phyloP scores from a whole-genome alignment of 2,329 filamentous ascomycete species.

The Lasiodiplodia theobromae region DNA sequence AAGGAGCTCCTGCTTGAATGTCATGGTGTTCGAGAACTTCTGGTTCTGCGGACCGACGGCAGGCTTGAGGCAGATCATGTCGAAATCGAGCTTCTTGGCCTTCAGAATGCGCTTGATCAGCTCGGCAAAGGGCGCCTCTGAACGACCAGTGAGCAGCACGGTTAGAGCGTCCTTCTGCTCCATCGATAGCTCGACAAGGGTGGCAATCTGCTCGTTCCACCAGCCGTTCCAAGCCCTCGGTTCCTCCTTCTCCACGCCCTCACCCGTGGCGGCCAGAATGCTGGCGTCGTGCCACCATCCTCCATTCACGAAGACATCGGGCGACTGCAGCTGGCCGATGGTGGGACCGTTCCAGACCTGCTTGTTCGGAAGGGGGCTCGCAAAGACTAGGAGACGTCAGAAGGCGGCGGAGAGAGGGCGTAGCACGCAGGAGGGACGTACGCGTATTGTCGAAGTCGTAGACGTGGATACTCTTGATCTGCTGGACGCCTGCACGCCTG shows the following conservation, averaged over 20 bases:
- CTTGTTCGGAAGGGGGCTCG: slow-evolving; percentile 86
- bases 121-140: slow-evolving; percentile 77
- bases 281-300: slow-evolving; percentile 97
- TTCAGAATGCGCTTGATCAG: slow-evolving; percentile 81
- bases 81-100: slow-evolving; percentile 82
- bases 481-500: slow-evolving; percentile 60
- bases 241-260: slow-evolving; percentile 83
- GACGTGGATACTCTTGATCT: slow-evolving; percentile 82
- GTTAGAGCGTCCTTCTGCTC: slow-evolving; percentile 83
- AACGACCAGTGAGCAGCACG: slow-evolving; percentile 86
- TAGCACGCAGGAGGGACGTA: slow-evolving; percentile 53
- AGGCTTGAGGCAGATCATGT: slow-evolving; percentile 88
- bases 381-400: slow-evolving; percentile 71
- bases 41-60: slow-evolving; percentile 80
- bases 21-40: slow-evolving; percentile 81
- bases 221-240: slow-evolving; percentile 84
- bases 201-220: slow-evolving; percentile 92
- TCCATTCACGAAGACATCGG: slow-evolving; percentile 79
- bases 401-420: neutral
- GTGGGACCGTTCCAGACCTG: slow-evolving; percentile 84
- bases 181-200: slow-evolving; percentile 81
- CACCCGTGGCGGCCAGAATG: slow-evolving; percentile 85
- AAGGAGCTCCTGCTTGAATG: slow-evolving; percentile 90
- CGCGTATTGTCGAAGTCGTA: slow-evolving; percentile 98
- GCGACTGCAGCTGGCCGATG: slow-evolving; percentile 76